Base-by-base conservation (phyloP, 2,329 filamentous ascomycete genomes). In the Stemphylium vesicarium region DNA sequence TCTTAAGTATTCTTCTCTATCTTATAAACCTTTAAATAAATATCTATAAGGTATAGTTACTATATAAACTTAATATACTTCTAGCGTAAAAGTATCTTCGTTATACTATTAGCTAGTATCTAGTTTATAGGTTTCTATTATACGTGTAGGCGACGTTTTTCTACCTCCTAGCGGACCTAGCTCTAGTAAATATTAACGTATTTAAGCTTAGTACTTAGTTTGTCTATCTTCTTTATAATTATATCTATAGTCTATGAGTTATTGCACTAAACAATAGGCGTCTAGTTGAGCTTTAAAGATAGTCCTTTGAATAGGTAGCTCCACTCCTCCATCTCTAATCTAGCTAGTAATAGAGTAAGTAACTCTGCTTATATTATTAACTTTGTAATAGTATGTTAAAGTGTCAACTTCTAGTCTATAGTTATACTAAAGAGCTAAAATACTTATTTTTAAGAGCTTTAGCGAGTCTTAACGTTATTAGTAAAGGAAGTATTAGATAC, bases 361-460 rank as follows among this genome's bases (percentile, higher is more conserved):
- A 65, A 49, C 31, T 66, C 55, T 10, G 61, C 61, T 48, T 67
- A 69, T 56, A 11, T 53, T 16, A n/a, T n/a, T n/a, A n/a, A n/a
- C n/a, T n/a, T n/a, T n/a, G n/a, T n/a, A n/a, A n/a, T n/a, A n/a
- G n/a, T n/a, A n/a, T n/a, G n/a, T n/a, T n/a, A n/a, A n/a, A n/a
- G n/a, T n/a, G n/a, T n/a, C n/a, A n/a, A n/a, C n/a, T n/a, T n/a
- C n/a, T n/a, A n/a, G n/a, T n/a, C n/a, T n/a, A n/a, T n/a, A n/a
- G n/a, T n/a, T n/a, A 48, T 24, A 9, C 56, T 49, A 36, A 53
- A 69, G 13, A 70, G 60, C 12, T 36, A 22, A 50, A 70, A 65
- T 29, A 66, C 13, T 37, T 59, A 69, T 15, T 64, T 65, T 39
- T 68, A 33, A n/a, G 59, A 61, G 47, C 52, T 60, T 16, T 51